A percentile compares a stretch with the other conserved stretches of the same genome.
These are phyloP conservation scores for Manihot esculenta DNA, from an alignment of 441 rosid species.

Conservation along the genomic window DNA sequence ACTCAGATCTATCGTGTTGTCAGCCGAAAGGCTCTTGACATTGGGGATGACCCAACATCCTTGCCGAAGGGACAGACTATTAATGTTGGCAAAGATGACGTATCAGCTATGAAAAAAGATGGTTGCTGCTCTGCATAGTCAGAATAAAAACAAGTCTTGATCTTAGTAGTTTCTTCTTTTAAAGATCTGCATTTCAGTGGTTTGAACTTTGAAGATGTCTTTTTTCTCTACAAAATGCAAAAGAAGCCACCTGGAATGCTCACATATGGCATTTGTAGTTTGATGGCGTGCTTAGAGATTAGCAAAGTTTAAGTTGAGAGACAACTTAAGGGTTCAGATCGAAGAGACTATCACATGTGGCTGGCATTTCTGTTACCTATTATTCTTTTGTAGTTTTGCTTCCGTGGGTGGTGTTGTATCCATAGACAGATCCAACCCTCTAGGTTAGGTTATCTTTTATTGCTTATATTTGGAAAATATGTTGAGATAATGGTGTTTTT, in stretches of 20 bases:
- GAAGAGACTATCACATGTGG: background rate
- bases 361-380: conserved; percentile 4
- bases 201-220: conserved; percentile 26
- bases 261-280: conserved; percentile 10
- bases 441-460: too few species aligned
- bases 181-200: conserved; percentile 13
- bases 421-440: conserved; percentile 20
- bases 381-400: conserved; percentile 18
- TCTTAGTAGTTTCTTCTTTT: conserved; percentile 10
- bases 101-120: conserved; percentile 68
- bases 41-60: conserved; percentile 53
- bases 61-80: conserved; percentile 79
- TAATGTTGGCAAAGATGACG: conserved; percentile 63
- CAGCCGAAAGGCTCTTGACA: conserved; percentile 80
- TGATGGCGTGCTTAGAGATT: conserved; percentile 13
- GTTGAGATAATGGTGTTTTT: too few species aligned
- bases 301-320: conserved; percentile 17
- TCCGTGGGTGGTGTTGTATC: conserved; percentile 17
- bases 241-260: conserved; percentile 8
- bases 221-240: conserved; percentile 13
- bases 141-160: background rate
- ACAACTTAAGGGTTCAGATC: conserved; percentile 9
- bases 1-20: conserved; percentile 80
- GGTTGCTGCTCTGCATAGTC: conserved; percentile 64
- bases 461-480: too few species aligned